Percentiles rank a stretch among this genome's conserved stretches.
phyloP scores from a whole-genome alignment of 352 stramenopile species.

The Globisporangium uncinulatum region DNA sequence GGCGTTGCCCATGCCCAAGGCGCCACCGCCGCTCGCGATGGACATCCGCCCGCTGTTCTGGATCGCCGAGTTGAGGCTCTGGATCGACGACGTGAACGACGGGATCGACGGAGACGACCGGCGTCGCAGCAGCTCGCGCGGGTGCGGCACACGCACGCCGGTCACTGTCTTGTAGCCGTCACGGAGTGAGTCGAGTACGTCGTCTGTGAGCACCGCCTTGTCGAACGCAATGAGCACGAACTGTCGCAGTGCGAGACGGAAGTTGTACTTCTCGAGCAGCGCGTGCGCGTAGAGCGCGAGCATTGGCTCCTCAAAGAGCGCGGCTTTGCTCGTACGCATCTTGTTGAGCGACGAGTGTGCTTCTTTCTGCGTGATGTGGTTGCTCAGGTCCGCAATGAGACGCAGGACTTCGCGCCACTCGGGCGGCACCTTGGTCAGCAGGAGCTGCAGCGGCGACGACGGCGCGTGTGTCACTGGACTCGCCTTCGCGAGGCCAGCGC shows the following conservation, averaged over 20 bases:
- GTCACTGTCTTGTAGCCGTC: constrained; percentile 41
- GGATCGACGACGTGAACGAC: constrained; percentile 81
- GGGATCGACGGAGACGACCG: constrained; percentile 83
- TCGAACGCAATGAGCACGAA: constrained; percentile 87
- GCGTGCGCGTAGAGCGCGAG: constrained; percentile 79
- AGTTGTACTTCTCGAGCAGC: constrained; percentile 82
- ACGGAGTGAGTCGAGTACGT: constrained; percentile 67
- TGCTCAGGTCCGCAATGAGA: constrained; percentile 77
- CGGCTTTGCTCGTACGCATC: constrained; percentile 55
- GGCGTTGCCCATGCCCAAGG: constrained; percentile 3
- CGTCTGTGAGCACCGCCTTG: constrained; percentile 56
- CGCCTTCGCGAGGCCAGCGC: constrained; percentile 14
- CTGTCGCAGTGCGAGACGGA: constrained; percentile 75
- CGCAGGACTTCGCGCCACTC: constrained; percentile 79
- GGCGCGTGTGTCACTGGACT: constrained; percentile 59
- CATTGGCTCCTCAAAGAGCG: constrained; percentile 81
- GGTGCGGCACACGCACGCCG: constrained; percentile 37
- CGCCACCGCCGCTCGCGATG: constrained; percentile 26
- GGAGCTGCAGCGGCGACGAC: constrained; percentile 48
- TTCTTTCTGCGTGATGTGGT: constrained; percentile 89
- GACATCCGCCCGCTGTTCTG: constrained; percentile 64
- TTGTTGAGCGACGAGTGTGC: constrained; percentile 83
- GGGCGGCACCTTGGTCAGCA: constrained; percentile 62
- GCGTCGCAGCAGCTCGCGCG: constrained; percentile 51
- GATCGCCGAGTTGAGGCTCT: constrained; percentile 75